phyloP scores from a whole-genome alignment of 2,329 filamentous ascomycete species.

The Phialophora expanda region DNA sequence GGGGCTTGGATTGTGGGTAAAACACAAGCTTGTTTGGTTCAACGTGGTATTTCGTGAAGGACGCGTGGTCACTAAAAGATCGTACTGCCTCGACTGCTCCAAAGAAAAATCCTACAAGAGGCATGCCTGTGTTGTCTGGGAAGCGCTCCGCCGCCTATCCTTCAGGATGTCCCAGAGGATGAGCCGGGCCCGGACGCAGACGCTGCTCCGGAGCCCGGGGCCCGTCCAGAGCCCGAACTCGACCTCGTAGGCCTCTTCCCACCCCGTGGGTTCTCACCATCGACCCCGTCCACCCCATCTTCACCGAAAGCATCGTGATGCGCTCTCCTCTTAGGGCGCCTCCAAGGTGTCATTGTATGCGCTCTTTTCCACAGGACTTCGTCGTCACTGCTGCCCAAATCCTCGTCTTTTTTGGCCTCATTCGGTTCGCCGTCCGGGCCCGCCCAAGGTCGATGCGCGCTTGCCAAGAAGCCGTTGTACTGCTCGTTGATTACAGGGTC shows the following conservation, averaged over 20 bases:
- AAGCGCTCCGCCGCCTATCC: not conserved
- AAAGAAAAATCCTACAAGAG: not conserved
- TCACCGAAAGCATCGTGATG: slow-evolving; percentile 37
- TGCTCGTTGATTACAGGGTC: slow-evolving; percentile 28
- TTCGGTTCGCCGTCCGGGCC: slow-evolving; percentile 20
- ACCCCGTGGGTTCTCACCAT: slow-evolving; percentile 30
- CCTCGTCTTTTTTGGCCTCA: slow-evolving; percentile 23
- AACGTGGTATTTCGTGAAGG: not conserved
- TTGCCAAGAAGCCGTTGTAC: slow-evolving; percentile 39
- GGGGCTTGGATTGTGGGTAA: no score
- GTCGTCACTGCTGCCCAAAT: slow-evolving; percentile 38
- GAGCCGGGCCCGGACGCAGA: slow-evolving; percentile 22
- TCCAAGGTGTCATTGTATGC: slow-evolving; percentile 34
- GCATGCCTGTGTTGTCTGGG: not conserved
- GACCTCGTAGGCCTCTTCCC: slow-evolving; percentile 31
- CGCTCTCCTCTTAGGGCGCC: slow-evolving; percentile 37
- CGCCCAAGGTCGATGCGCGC: slow-evolving; percentile 33
- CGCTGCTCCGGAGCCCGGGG: slow-evolving; percentile 22
- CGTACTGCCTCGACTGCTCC: not conserved
- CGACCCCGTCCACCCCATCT: slow-evolving; percentile 27
- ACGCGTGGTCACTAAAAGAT: not conserved
- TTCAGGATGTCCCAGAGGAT: slow-evolving; percentile 21
- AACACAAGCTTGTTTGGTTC: not conserved
- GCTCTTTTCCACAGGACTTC: slow-evolving; percentile 38
- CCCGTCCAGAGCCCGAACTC: slow-evolving; percentile 20